phyloP scores from a whole-genome alignment of 2,329 filamentous ascomycete species.

The Colletotrichum sidae region DNA sequence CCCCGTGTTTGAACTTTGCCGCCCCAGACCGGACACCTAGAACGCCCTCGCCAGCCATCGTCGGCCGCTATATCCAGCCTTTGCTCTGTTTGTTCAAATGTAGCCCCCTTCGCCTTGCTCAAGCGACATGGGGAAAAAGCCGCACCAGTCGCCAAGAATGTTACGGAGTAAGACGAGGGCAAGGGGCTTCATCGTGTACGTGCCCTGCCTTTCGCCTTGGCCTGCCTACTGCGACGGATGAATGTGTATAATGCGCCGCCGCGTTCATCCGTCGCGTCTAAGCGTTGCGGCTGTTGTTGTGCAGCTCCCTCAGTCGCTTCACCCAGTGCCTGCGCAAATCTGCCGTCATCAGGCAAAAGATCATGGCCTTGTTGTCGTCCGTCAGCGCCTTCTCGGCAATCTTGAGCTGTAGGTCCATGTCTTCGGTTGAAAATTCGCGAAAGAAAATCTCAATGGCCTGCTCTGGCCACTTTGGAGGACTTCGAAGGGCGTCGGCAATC shows the following conservation, averaged over 20 bases:
- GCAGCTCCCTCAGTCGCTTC: slow-evolving; percentile 60
- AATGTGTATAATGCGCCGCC: background rate
- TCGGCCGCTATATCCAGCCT: slow-evolving; percentile 22
- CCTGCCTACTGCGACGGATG: background rate
- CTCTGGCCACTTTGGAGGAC: slow-evolving; percentile 64
- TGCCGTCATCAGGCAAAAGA: slow-evolving; percentile 71
- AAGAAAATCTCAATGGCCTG: slow-evolving; percentile 71
- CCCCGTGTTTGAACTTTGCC: slow-evolving; percentile 22
- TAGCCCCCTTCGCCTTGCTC: too few relatives aligned
- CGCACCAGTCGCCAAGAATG: slow-evolving; percentile 9
- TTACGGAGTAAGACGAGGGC: background rate
- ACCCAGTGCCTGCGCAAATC: slow-evolving; percentile 67
- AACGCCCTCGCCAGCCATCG: slow-evolving; percentile 30
- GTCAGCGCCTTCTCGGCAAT: slow-evolving; percentile 69
- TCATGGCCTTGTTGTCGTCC: slow-evolving; percentile 70
- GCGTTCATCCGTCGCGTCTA: slow-evolving; percentile 16
- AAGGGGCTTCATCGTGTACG: slow-evolving; percentile 14
- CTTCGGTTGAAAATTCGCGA: slow-evolving; percentile 67
- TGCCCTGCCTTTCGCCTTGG: slow-evolving; percentile 10
- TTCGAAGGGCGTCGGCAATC: slow-evolving; percentile 54
- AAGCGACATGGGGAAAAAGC: too few relatives aligned
- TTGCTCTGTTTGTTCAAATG: slow-evolving; percentile 12
- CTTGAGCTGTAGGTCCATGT: slow-evolving; percentile 69
- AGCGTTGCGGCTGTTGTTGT: slow-evolving; percentile 45
- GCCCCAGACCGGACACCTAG: slow-evolving; percentile 31